phyloP scores from a whole-genome alignment of 306 rosid genomes.

The Trifolium subterraneum region DNA sequence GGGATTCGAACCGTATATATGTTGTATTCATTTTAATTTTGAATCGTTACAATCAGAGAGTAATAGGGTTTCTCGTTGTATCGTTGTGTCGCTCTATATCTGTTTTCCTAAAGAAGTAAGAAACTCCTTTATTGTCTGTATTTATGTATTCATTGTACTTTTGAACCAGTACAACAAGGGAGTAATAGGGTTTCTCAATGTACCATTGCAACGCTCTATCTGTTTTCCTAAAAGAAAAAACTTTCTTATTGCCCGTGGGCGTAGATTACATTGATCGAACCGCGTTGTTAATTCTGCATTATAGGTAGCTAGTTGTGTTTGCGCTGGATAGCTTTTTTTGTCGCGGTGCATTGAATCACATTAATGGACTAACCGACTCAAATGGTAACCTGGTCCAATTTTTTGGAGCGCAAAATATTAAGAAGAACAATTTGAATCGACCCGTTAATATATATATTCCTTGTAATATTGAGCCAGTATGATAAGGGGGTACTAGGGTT shows the following conservation, averaged over 20 bases:
- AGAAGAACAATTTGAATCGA: background rate
- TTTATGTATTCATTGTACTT: background rate
- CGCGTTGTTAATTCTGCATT: background rate
- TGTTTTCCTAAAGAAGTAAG: background rate
- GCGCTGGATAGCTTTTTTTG: background rate
- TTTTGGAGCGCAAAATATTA: background rate
- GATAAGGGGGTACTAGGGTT: background rate
- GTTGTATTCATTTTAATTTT: background rate
- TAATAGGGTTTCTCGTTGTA: background rate
- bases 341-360: background rate
- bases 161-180: background rate
- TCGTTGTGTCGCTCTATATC: background rate
- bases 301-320: conserved; percentile 13
- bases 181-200: background rate
- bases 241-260: background rate
- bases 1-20: background rate
- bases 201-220: background rate
- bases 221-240: background rate
- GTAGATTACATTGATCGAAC: background rate
- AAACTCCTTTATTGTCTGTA: background rate
- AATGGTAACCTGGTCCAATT: background rate
- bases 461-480: background rate
- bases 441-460: background rate
- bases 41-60: background rate
- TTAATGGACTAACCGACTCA: background rate